Evolutionary conservation across 495 filamentous ascomycete genomes (phyloP), one percentile per base, ranked within the genome.

Genomic region (Annulohypoxylon moriforme): DNA sequence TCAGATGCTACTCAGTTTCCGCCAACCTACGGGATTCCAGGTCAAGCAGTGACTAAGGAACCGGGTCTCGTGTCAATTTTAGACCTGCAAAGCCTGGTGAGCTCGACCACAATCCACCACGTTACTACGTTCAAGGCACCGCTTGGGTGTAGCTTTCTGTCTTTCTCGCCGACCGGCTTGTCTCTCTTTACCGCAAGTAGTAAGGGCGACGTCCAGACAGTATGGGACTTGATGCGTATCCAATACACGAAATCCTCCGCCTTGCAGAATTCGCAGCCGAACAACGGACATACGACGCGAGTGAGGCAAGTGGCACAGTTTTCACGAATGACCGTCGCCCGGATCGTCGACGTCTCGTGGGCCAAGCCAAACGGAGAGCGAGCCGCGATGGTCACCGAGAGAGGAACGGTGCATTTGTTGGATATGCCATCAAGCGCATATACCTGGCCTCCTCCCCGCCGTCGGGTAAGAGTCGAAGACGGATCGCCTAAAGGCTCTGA

Each of bases 331-430:
- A 98, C 94, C 3, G 90, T 93, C 29, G 93, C 96, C 4, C 92
- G 91, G 46, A 93, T 97, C 44, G 86, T 97, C 2, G 95, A 98
- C 75, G 91, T 97, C 16, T 89, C 89, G 7, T 99, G 96, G 96
- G 90, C 90, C 1, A 84, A 87, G 40, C 94, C 95, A 7, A 89
- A 89, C 47, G 93, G 91, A 11, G 93, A 97, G 72, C 86, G 90
- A 67, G 78, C 94, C 11, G 94, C 94, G 11, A 88, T 99, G 75
- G 87, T 97, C 49, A 98, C 95, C 9, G 91, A 95, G 64, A 91
- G 92, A 70, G 93, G 95, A n/a, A 99, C 96, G 1, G 89, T 97
- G 4, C 96, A 99, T 79, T 88, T 97, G 24, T 89, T 96, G 71
- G 92, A 97, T 72, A 81, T 98, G 50, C 92, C 93, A n/a, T 81